Conservation (phyloP, 805 yeast species). For the Spathaspora boniae region DNA sequence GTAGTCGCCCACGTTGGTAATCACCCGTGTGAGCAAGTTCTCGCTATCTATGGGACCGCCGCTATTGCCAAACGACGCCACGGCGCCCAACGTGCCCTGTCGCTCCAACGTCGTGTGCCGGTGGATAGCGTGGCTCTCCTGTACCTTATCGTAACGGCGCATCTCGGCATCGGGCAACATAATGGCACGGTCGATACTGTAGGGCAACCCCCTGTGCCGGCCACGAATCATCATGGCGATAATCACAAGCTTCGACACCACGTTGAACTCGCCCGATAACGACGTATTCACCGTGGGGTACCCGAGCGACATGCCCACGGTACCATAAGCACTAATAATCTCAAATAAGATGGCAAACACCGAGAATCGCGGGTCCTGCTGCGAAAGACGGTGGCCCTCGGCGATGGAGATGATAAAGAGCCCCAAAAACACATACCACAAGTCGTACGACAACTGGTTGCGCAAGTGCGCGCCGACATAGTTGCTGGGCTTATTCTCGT, state of each 20-base stretch:
- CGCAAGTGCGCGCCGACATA: constrained; percentile 86
- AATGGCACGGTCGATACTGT: constrained; percentile 89
- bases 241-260: constrained; percentile 76
- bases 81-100: constrained; percentile 11
- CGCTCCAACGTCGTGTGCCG: constrained; percentile 27
- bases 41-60: constrained; percentile 12
- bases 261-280: constrained; percentile 66
- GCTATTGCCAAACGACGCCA: constrained; percentile 4
- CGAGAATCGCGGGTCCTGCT: constrained; percentile 46
- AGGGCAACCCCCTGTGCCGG: constrained; percentile 94
- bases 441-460: constrained; percentile 86
- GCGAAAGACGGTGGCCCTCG: constrained; percentile 63
- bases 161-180: constrained; percentile 72
- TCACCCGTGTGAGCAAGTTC: constrained; percentile 11
- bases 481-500: constrained; percentile 47
- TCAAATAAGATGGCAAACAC: constrained; percentile 80
- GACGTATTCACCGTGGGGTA: constrained; percentile 67
- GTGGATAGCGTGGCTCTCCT: constrained; percentile 47
- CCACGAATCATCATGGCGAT: constrained; percentile 93
- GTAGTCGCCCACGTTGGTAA: constrained; percentile 7
- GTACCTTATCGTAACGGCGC: constrained; percentile 57
- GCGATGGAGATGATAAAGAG: constrained; percentile 82
- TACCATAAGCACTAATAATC: constrained; percentile 92
- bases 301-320: constrained; percentile 90
- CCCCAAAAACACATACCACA: constrained; percentile 90